A percentile compares a stretch with the other conserved stretches of the same genome.
phyloP scores from a whole-genome alignment of 495 filamentous ascomycete species.

The Aspergillus diversus region DNA sequence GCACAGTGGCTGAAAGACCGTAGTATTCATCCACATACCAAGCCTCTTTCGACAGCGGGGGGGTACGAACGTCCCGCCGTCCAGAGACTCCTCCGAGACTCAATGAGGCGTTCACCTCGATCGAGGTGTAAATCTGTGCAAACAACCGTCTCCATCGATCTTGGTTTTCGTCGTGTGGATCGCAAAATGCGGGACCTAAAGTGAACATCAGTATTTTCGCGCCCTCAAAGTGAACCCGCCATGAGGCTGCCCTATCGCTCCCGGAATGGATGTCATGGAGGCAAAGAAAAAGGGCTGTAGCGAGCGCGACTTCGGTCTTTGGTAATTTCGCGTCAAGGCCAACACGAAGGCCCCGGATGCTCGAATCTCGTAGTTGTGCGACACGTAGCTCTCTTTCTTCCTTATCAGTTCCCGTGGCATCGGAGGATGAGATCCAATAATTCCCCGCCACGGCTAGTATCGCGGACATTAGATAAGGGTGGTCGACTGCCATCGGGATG shows the following conservation, averaged over 20 bases:
- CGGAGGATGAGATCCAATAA: not conserved
- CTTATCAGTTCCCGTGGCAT: not conserved
- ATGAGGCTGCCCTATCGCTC: not conserved
- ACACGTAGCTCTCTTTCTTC: not conserved
- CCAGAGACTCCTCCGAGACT: not conserved
- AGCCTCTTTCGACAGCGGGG: not conserved
- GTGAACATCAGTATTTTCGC: not conserved
- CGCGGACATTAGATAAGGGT: not conserved
- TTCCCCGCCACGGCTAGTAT: not conserved
- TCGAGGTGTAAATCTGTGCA: not conserved
- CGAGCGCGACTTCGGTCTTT: not conserved
- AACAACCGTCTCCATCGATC: not conserved
- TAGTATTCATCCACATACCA: not conserved
- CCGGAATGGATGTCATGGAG: not conserved
- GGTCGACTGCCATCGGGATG: not conserved
- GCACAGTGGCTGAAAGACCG: not conserved
- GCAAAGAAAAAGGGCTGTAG: not conserved
- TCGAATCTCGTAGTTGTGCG: not conserved
- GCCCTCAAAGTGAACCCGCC: not conserved
- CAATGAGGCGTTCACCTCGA: not conserved
- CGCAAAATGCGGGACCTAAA: not conserved
- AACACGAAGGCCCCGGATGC: not conserved
- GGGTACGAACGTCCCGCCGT: not conserved
- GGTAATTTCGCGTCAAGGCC: not conserved
- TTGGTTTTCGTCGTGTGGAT: not conserved